Percentiles rank a stretch among this genome's conserved stretches.
Evolutionary conservation across 139 green algal genomes (phyloP).

Genomic region (Limnomonas spitsbergensis): DNA sequence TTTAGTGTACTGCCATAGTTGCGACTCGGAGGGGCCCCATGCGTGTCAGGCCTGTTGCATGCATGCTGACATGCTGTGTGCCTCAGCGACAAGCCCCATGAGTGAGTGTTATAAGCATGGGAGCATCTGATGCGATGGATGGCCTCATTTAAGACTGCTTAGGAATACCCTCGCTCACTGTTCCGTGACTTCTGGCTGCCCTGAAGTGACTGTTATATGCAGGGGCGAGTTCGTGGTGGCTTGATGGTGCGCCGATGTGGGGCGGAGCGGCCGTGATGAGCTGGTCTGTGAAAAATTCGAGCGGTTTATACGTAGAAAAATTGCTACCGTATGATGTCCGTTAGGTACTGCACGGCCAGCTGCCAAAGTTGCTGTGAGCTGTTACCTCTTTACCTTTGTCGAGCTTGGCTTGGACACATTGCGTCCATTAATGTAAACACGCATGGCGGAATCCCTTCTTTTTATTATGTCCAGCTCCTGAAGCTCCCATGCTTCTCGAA

Average conservation of each 20-base stretch:
- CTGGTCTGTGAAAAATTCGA: too few relatives aligned
- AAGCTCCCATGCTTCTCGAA: neutral
- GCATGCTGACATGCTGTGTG: too few relatives aligned
- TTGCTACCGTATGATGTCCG: neutral
- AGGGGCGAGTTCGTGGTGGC: too few relatives aligned
- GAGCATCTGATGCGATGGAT: too few relatives aligned
- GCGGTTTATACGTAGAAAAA: neutral
- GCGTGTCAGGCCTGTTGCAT: neutral
- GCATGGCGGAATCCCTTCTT: neutral
- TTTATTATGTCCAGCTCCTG: neutral
- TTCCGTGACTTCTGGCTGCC: too few relatives aligned
- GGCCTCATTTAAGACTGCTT: too few relatives aligned
- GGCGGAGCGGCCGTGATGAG: too few relatives aligned
- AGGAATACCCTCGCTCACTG: too few relatives aligned
- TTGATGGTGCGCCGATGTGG: too few relatives aligned
- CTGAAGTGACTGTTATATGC: too few relatives aligned
- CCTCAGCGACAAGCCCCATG: too few relatives aligned
- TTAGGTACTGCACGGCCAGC: neutral
- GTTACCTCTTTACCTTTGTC: neutral
- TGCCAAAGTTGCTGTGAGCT: neutral
- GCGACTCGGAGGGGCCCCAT: neutral
- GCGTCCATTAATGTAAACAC: neutral
- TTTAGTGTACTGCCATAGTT: neutral
- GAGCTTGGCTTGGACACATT: neutral
- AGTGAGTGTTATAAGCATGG: too few relatives aligned